Conservation (phyloP, 2,329 filamentous ascomycete species). For the Coniochaeta sp. region DNA sequence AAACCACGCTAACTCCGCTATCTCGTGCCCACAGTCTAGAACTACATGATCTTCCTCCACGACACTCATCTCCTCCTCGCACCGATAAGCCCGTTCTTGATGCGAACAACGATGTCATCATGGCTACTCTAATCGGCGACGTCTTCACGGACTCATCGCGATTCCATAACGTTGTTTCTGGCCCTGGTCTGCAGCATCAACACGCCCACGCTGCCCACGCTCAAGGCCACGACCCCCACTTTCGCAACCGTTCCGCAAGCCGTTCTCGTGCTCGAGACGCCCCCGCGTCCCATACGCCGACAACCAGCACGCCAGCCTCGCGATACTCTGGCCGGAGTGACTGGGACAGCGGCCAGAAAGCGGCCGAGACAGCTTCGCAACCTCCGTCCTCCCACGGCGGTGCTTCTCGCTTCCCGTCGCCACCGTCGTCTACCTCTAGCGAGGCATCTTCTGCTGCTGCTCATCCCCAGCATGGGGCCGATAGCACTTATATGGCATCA, state of each 20-base stretch:
- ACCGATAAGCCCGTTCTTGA: neutral
- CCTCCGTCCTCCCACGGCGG: constrained; percentile 26
- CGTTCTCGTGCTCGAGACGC: constrained; percentile 17
- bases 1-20: constrained; percentile 1
- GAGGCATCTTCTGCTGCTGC: constrained; percentile 15
- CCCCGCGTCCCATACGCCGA: neutral
- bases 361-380: constrained; percentile 4
- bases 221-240: constrained; percentile 19
- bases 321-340: constrained; percentile 2
- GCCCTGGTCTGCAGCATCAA: constrained; percentile 37
- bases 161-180: constrained; percentile 55
- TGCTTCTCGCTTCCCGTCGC: constrained; percentile 43
- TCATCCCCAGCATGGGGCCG: constrained; percentile 18
- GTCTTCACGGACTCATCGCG: constrained; percentile 64
- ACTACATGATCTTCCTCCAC: neutral
- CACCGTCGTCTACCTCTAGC: constrained; percentile 45
- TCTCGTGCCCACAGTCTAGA: neutral
- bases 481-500: constrained; percentile 12
- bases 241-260: constrained; percentile 28
- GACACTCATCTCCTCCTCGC: neutral
- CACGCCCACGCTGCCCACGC: constrained; percentile 30
- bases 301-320: neutral
- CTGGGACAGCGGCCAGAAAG: constrained; percentile 8
- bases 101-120: constrained; percentile 30
- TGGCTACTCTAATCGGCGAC: constrained; percentile 62